phyloP scores from a whole-genome alignment of 1,139 yeast species.

The Blastobotrys capitulatus region DNA sequence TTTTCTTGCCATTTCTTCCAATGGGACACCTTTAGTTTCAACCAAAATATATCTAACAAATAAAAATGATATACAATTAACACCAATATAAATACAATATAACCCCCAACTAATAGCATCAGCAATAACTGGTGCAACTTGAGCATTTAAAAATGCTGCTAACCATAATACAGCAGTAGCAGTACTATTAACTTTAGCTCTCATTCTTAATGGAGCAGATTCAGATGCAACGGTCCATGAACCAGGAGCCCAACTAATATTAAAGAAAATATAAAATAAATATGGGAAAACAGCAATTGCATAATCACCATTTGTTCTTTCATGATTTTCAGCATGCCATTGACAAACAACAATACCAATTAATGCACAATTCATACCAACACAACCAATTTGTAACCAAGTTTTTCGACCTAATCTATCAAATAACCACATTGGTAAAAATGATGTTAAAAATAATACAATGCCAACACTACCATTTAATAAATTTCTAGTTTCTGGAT shows the following conservation, averaged over 20 bases:
- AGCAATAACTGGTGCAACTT: slow-evolving; percentile 59
- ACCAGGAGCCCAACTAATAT: slow-evolving; percentile 76
- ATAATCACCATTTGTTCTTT: slow-evolving; percentile 35
- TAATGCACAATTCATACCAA: slow-evolving; percentile 23
- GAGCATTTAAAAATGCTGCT: slow-evolving; percentile 68
- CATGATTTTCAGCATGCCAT: slow-evolving; percentile 15
- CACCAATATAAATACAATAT: slow-evolving; percentile 13
- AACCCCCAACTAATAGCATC: slow-evolving; percentile 47
- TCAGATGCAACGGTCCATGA: slow-evolving; percentile 73
- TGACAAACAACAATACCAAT: slow-evolving; percentile 17
- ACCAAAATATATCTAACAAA: slow-evolving; percentile 61
- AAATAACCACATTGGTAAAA: slow-evolving; percentile 33
- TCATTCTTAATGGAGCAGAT: slow-evolving; percentile 58
- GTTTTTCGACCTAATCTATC: slow-evolving; percentile 67
- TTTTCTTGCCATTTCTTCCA: slow-evolving; percentile 64
- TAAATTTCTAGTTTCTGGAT: slow-evolving; percentile 34
- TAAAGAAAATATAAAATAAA: slow-evolving; percentile 63
- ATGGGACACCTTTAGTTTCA: slow-evolving; percentile 65
- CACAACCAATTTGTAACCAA: slow-evolving; percentile 40
- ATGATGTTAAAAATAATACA: slow-evolving; percentile 20
- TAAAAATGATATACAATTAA: slow-evolving; percentile 31
- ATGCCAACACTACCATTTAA: slow-evolving; percentile 25
- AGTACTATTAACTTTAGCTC: slow-evolving; percentile 70
- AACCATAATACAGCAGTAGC: slow-evolving; percentile 73
- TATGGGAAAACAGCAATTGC: slow-evolving; percentile 63